A percentile compares a stretch with the other conserved stretches of the same genome.
Evolutionary conservation across 2,329 filamentous ascomycete genomes (phyloP).

Genomic region (Teratosphaeriaceae sp.): DNA sequence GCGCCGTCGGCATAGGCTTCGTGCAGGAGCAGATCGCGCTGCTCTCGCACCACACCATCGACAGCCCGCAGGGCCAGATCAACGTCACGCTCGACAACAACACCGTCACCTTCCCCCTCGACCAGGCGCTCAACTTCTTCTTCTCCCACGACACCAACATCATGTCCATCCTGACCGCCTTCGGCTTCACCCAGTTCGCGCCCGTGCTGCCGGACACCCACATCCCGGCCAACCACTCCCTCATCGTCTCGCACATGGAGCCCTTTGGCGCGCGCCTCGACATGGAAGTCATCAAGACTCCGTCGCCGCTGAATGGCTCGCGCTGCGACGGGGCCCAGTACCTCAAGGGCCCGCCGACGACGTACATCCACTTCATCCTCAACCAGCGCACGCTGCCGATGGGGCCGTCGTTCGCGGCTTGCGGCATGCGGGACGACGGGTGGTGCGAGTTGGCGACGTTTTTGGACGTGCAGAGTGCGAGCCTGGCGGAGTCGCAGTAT

Average conservation of each 20-base stretch:
- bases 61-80: constrained; percentile 36
- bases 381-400: constrained; percentile 64
- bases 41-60: constrained; percentile 52
- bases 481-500: constrained; percentile 52
- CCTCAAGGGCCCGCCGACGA: constrained; percentile 45
- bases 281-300: constrained; percentile 66
- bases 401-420: constrained; percentile 58
- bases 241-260: constrained; percentile 60
- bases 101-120: constrained; percentile 62
- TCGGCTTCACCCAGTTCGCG: constrained; percentile 64
- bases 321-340: constrained; percentile 44
- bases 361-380: constrained; percentile 66
- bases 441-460: constrained; percentile 72
- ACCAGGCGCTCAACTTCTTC: constrained; percentile 69
- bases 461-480: constrained; percentile 53
- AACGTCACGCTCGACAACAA: constrained; percentile 66
- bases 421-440: constrained; percentile 60
- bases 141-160: constrained; percentile 64
- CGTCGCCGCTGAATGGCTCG: constrained; percentile 53
- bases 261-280: constrained; percentile 68
- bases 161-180: constrained; percentile 61
- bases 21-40: constrained; percentile 37
- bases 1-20: constrained; percentile 68
- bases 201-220: constrained; percentile 50
- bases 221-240: constrained; percentile 50